phyloP scores from a whole-genome alignment of 164 flowering plant genomes.

The Cinnamomum micranthum region DNA sequence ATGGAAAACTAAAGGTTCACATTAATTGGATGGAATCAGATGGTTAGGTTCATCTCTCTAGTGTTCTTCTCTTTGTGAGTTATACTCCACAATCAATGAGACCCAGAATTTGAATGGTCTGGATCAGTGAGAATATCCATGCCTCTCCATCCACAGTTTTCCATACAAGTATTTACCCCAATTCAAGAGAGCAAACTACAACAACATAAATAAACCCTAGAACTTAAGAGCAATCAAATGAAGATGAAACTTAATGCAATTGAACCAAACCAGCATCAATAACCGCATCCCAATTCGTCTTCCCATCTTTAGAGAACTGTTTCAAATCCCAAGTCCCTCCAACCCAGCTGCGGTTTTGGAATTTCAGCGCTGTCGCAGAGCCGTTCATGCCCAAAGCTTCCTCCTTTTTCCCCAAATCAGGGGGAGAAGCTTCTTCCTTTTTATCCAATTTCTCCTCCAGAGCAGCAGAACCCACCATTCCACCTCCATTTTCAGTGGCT shows the following conservation, averaged over 20 bases:
- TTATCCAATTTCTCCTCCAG: constrained; percentile 22
- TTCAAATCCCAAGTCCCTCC: constrained; percentile 91
- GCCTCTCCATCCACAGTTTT: too few relatives aligned
- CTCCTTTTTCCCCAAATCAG: constrained; percentile 19
- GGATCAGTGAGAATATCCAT: too few relatives aligned
- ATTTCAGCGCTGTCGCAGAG: constrained; percentile 22
- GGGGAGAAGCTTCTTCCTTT: constrained; percentile 13
- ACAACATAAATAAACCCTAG: too few relatives aligned
- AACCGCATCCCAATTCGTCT: constrained; percentile 87
- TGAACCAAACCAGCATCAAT: constrained; percentile 78
- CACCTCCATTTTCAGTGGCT: constrained; percentile 56
- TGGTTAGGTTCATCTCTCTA: too few relatives aligned
- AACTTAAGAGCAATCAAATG: too few relatives aligned
- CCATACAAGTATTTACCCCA: too few relatives aligned
- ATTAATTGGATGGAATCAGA: too few relatives aligned
- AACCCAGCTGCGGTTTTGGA: constrained; percentile 72
- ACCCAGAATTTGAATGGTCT: too few relatives aligned
- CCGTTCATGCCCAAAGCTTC: constrained; percentile 34
- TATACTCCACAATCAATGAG: too few relatives aligned
- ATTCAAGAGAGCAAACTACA: too few relatives aligned
- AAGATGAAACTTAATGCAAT: not conserved
- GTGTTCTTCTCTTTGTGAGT: too few relatives aligned
- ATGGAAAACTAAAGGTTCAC: too few relatives aligned
- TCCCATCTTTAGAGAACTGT: constrained; percentile 71
- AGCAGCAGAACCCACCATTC: constrained; percentile 32